Base-by-base conservation (phyloP, 129 eudicot genomes). In the Mikania micrantha region DNA sequence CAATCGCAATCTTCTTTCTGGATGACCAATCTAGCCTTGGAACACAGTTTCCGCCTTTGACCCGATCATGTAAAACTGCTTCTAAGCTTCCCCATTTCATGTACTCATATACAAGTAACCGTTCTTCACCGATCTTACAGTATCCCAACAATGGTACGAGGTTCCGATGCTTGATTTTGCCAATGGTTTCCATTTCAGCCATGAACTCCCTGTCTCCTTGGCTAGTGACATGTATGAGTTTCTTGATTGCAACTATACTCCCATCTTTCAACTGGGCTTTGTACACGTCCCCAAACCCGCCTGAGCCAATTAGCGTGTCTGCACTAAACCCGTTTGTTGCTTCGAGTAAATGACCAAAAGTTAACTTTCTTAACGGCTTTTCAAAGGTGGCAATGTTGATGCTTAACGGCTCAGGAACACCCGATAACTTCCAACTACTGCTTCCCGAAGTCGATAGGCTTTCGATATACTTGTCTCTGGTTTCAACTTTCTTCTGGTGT, bases 131-230 rank as follows among this genome's bases (percentile, higher is more conserved):
- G 48, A 90, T 72, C 66, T 83, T 90, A 59, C 96, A 90, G 82
- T 86, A 90, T 3, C 96, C 96, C 57, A 90, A 52, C 49, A 90
- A 67, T 0, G 96, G 96, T 3, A 90, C 96, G 0, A 90, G 79
- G 66, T 90, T 90, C 0, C 96, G 58, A 20, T 90, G 96, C 24
- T 90, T 90, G 68, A 90, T 90, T 53, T 86, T 90, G 3, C 96
- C 96, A 4, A 90, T 90, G 2, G 96, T 90, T 62, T 90, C 96
- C 96, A 90, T 90, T 80, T 90, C 96, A 11, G 96, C 96, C 96
- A 90, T 84, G 57, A 90, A 90, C 73, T 90, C 96, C 48, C 96
- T 57, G 22, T 90, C 96, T 22, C 96, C 96, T 34, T 90, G 96
- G 45, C 94, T 82, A 10, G 96, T 90, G 19, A 86, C 90, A 8